Percentiles rank a stretch among this genome's conserved stretches.
Conservation (phyloP, 164 flowering plant genomes). For the Chimonanthus praecox region DNA sequence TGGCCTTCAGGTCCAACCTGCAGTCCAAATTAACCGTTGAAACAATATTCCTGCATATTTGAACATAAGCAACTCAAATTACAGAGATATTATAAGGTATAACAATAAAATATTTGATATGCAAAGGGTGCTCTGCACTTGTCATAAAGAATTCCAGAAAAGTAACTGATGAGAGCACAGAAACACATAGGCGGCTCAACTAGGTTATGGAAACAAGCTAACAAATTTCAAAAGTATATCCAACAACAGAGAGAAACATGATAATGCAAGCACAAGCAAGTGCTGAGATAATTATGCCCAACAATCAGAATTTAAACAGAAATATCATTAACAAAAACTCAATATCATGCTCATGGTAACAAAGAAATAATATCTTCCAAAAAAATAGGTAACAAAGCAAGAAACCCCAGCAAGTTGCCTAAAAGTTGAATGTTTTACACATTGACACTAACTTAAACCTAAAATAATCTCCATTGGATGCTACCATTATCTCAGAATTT, state of each 20-base stretch:
- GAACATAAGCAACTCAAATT: not conserved
- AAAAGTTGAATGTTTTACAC: not conserved
- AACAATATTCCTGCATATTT: constrained; percentile 65
- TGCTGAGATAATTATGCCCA: not conserved
- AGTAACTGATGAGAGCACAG: too few relatives aligned
- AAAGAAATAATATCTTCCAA: too few relatives aligned
- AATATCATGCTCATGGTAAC: too few relatives aligned
- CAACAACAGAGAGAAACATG: too few relatives aligned
- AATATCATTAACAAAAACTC: not conserved
- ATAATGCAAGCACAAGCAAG: not conserved
- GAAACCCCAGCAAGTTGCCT: not conserved
- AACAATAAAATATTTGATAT: not conserved
- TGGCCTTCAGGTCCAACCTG: constrained; percentile 77
- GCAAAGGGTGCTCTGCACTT: not conserved
- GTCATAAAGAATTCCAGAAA: too few relatives aligned
- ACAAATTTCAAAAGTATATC: not conserved
- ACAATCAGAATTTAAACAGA: not conserved
- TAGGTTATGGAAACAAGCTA: not conserved
- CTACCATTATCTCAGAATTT: too few relatives aligned
- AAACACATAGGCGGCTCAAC: not conserved
- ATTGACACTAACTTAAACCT: not conserved
- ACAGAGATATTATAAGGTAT: too few relatives aligned
- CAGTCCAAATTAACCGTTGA: constrained; percentile 95
- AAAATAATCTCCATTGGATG: not conserved
- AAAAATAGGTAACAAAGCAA: not conserved